Base-by-base conservation (phyloP, 352 stramenopile genomes). In the Phytophthora europaea region DNA sequence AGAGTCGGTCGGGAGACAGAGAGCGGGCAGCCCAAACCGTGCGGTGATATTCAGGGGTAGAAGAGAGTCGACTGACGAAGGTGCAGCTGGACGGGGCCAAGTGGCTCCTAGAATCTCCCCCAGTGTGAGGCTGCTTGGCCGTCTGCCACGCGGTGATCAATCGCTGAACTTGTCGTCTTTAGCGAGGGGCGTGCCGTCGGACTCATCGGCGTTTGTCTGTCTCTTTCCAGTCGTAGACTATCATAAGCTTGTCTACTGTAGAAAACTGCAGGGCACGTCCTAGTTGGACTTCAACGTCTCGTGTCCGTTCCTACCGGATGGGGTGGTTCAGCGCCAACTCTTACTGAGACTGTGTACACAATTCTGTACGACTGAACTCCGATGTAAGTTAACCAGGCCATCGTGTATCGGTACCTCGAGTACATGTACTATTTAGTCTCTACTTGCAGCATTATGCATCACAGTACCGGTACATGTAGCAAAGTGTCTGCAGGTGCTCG, bases 1-100 rank as follows among this genome's bases (percentile, higher is more conserved):
- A 65, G 64, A 56, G 64, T 36, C 64, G 57, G 51, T 61, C 22
- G 54, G 12, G 12, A 38, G 45, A 51, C 52, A 71, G 64, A 71
- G 55, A 71, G 64, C 4, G 63, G 38, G 31, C 64, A 54, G 45
- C n/a, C 8, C 31, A 15, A 23, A 33, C 18, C 26, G 64, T 71
- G 36, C 36, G 10, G 36, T 15, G 36, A 6, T 43, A 18, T 16
- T 43, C 36, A 18, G 36, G 36, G 36, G 36, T 18, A 71, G 47
- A 71, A 71, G 64, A 59, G 64, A 33, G 64, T 38, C 34, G 43
- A 59, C 43, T 71, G 64, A 62, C 64, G 64, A 60, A 23, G 54
- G 51, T 8, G 64, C 64, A 71, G 64, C 52, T 71, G 64, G 55
- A 59, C 18, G 18, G 45, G 56, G 56, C 53, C 36, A 63, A 70